Percentiles rank a stretch among this genome's conserved stretches.
phyloP scores from a whole-genome alignment of 1,139 yeast species.

The Suhomyces anneliseae region DNA sequence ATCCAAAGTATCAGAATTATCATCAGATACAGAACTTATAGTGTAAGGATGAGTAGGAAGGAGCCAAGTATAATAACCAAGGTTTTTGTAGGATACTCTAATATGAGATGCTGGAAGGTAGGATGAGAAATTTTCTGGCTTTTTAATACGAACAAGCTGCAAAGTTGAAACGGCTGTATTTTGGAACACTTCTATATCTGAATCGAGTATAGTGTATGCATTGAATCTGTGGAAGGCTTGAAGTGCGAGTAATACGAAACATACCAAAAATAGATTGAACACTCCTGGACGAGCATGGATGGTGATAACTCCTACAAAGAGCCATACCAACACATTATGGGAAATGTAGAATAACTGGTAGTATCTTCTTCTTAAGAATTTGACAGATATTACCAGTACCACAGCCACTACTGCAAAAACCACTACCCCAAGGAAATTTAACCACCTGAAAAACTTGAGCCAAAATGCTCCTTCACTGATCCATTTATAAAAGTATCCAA shows the following conservation, averaged over 20 bases:
- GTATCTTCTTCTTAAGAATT: slow-evolving; percentile 23
- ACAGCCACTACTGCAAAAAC: slow-evolving; percentile 44
- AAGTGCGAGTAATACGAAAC: slow-evolving; percentile 20
- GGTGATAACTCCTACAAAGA: slow-evolving; percentile 31
- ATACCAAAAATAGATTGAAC: slow-evolving; percentile 24
- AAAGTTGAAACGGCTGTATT: slow-evolving; percentile 22
- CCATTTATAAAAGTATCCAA: slow-evolving; percentile 56
- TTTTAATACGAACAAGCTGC: slow-evolving; percentile 25
- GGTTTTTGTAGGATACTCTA: slow-evolving; percentile 25
- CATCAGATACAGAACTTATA: slow-evolving; percentile 15
- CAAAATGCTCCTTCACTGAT: slow-evolving; percentile 28
- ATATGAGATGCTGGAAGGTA: slow-evolving; percentile 41
- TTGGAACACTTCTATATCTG: slow-evolving; percentile 12
- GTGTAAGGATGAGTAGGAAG: slow-evolving; percentile 46
- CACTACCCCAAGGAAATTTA: slow-evolving; percentile 65
- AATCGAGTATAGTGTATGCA: slow-evolving; percentile 7
- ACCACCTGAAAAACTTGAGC: slow-evolving; percentile 39
- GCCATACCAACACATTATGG: slow-evolving; percentile 34
- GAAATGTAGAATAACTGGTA: slow-evolving; percentile 35
- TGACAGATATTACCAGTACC: slow-evolving; percentile 56
- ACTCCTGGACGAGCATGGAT: slow-evolving; percentile 50
- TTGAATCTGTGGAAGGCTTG: slow-evolving; percentile 27
- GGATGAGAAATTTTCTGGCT: slow-evolving; percentile 24
- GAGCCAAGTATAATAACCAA: slow-evolving; percentile 22
- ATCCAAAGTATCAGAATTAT: slow-evolving; percentile 20